Evolutionary conservation across 805 yeast genomes (phyloP).

Genomic region (Torulaspora maleeae): DNA sequence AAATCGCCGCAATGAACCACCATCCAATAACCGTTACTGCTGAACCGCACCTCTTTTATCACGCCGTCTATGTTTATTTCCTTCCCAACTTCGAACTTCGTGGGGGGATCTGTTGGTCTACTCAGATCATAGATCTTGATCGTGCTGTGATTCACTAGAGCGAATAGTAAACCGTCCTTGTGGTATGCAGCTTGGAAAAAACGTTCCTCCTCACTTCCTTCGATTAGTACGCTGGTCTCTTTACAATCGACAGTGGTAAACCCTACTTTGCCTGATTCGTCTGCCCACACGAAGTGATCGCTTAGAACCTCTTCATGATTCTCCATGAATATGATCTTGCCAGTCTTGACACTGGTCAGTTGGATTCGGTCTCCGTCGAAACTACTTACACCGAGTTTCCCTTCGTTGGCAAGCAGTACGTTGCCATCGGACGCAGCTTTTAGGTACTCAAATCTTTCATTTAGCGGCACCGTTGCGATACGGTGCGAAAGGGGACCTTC

Average conservation of each 20-base stretch:
- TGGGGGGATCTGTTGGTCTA: constrained; percentile 13
- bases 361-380: background rate
- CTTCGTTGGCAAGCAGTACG: constrained; percentile 4
- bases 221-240: constrained; percentile 2
- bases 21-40: constrained; percentile 35
- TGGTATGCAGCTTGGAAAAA: constrained; percentile 25
- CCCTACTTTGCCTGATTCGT: constrained; percentile 17
- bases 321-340: constrained; percentile 14
- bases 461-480: constrained; percentile 1
- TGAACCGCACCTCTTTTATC: constrained; percentile 20
- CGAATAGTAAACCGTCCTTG: constrained; percentile 38
- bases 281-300: constrained; percentile 18
- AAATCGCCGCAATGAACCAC: constrained; percentile 17
- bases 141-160: constrained; percentile 16
- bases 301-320: constrained; percentile 14
- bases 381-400: constrained; percentile 5
- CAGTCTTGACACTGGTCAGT: background rate
- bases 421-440: constrained; percentile 4
- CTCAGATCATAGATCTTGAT: constrained; percentile 17
- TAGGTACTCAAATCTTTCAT: constrained; percentile 4
- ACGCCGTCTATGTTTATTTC: constrained; percentile 13
- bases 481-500: constrained; percentile 1
- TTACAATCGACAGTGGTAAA: constrained; percentile 11
- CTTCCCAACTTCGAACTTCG: constrained; percentile 11
- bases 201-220: constrained; percentile 1